phyloP scores from a whole-genome alignment of 495 filamentous ascomycete species.

The Aspergillus biplanus region DNA sequence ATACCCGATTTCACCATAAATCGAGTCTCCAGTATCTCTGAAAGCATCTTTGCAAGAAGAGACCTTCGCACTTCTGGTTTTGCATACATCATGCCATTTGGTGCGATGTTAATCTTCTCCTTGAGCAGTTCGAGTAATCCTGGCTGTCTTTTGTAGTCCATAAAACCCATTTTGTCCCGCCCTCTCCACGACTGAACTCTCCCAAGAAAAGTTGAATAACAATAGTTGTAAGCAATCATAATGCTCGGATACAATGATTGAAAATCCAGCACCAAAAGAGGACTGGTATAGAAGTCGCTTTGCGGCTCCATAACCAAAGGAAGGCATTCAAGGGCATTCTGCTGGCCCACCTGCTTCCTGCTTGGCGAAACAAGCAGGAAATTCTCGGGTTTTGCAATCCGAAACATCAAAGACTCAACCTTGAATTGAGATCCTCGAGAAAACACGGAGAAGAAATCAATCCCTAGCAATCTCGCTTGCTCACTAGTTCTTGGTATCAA shows the following conservation, averaged over 20 bases:
- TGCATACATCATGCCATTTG: constrained; percentile 95
- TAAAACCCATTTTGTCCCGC: constrained; percentile 92
- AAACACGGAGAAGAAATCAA: constrained; percentile 96
- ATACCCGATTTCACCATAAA: constrained; percentile 99
- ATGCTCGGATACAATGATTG: constrained; percentile 95
- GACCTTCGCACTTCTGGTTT: constrained; percentile 86
- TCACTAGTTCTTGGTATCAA: constrained; percentile 89
- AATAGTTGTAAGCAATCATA: constrained; percentile 99
- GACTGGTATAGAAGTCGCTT: constrained; percentile 90
- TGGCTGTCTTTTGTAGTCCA: constrained; percentile 75
- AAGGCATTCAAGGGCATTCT: constrained; percentile 94
- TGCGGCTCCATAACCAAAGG: constrained; percentile 98
- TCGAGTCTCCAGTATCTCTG: constrained; percentile 93
- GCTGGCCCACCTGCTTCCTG: constrained; percentile 86
- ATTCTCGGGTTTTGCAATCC: constrained; percentile 96
- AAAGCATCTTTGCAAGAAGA: constrained; percentile 92
- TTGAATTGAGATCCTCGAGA: constrained; percentile 96
- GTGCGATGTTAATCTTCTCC: constrained; percentile 88
- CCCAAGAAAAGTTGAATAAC: constrained; percentile 95
- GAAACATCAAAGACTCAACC: constrained; percentile 97
- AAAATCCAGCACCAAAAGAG: constrained; percentile 90
- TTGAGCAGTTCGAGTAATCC: constrained; percentile 77
- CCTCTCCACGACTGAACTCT: constrained; percentile 84
- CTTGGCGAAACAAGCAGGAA: constrained; percentile 89
- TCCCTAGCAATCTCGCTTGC: constrained; percentile 88